Base-by-base conservation (phyloP, 805 yeast genomes). In the Lachancea cidri region DNA sequence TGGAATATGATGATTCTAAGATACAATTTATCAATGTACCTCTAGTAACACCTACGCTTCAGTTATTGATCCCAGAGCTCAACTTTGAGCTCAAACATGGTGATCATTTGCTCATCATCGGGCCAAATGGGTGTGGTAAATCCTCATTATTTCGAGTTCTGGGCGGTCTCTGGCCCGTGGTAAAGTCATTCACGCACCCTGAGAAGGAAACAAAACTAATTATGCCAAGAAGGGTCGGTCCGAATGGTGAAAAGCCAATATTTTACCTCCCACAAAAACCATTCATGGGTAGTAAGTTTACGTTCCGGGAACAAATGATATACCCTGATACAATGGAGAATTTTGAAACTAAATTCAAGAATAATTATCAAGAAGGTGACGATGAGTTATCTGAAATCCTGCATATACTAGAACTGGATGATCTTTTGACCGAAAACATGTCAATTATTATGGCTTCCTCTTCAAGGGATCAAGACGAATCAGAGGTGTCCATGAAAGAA, bases 71-170 rank as follows among this genome's bases (percentile, higher is more conserved):
- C 17, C 70, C 76, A 33, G 73, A 77, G 29, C 70, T 89, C 52
- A 70, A 77, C 19, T 88, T 89, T 61, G 73, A 81, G 38, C 76
- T 89, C 40, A 76, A 81, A 47, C 83, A 77, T 25, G 96, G 96
- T 27, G 81, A 88, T 38, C 93, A 89, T 62, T 68, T 89, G 38
- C 71, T 89, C 39, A 88, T 89, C 58, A 88, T 91, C 7, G 98
- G 98, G 0, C 97, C 97, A 11, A 89, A 89, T 57, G 98, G 98
- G 1, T 85, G 95, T 48, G 98, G 98, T 19, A 89, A 89, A 65
- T 88, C 96, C 0, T 89, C 97, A 0, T 67, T 89, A 43, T 89
- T 89, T 62, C 76, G 98, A 57, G 77, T 89, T 54, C 72, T 89
- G 35, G 96, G 97, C 41, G 96, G 96, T 0, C 70, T 89, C 50